phyloP scores from a whole-genome alignment of 257 asterid species.

The Solanum paucissectum region DNA sequence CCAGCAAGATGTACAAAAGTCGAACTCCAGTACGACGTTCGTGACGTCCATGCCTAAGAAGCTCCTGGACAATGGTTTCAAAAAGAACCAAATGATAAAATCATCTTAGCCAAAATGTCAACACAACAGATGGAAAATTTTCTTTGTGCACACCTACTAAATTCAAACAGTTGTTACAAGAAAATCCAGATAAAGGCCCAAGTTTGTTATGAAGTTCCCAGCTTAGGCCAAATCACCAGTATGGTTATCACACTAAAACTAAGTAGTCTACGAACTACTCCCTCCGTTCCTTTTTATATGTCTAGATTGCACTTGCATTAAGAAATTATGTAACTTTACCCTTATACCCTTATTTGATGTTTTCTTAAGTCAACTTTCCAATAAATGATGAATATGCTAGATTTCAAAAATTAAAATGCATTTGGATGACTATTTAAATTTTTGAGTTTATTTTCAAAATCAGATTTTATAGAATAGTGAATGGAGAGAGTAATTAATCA shows the following conservation, averaged over 20 bases:
- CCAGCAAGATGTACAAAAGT: neutral
- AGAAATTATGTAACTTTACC: too few species aligned
- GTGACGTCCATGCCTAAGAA: neutral
- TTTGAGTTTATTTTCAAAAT: too few species aligned
- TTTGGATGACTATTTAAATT: too few species aligned
- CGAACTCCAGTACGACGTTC: neutral
- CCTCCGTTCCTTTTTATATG: too few species aligned
- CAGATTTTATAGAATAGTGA: too few species aligned
- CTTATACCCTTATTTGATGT: too few species aligned
- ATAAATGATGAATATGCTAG: too few species aligned
- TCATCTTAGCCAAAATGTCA: neutral
- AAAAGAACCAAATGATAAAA: neutral
- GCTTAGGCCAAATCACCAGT: neutral
- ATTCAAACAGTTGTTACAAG: neutral
- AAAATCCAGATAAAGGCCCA: neutral
- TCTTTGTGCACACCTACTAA: neutral
- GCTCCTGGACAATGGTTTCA: neutral
- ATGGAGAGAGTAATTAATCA: too few species aligned
- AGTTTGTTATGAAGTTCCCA: neutral
- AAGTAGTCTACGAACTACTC: neutral
- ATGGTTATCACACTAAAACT: neutral
- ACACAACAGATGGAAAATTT: neutral
- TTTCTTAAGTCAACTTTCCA: too few species aligned
- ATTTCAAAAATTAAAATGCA: too few species aligned
- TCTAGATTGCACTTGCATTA: too few species aligned